Percentiles rank a stretch among this genome's conserved stretches.
Conservation (phyloP, 768 basidiomycete genomes). For the Kwoniella sp. region DNA sequence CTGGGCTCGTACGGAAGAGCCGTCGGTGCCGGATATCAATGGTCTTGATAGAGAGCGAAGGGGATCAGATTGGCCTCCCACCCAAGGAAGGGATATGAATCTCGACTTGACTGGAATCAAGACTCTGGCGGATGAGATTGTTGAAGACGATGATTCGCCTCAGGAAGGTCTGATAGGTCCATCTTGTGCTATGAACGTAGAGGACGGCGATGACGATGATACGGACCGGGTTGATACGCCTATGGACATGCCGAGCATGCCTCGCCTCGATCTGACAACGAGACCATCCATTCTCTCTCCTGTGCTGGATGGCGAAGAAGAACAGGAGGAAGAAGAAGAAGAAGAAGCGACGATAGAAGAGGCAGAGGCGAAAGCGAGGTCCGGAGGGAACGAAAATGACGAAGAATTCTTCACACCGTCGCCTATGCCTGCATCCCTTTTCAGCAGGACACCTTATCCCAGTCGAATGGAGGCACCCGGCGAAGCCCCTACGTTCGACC, state of each 20-base stretch:
- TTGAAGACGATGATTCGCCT: not conserved
- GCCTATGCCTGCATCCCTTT: constrained; percentile 1
- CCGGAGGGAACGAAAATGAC: not conserved
- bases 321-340: constrained; percentile 6
- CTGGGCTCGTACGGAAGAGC: not conserved
- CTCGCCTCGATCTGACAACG: constrained; percentile 4
- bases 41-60: constrained; percentile 5
- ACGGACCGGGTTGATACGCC: constrained; percentile 19
- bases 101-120: constrained; percentile 15
- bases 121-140: constrained; percentile 4
- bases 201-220: not conserved
- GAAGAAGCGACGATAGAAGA: not conserved
- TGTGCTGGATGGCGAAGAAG: constrained; percentile 4
- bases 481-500: constrained; percentile 8
- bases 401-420: constrained; percentile 25
- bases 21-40: not conserved
- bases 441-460: not conserved
- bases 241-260: constrained; percentile 10
- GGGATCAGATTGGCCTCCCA: constrained; percentile 27
- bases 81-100: constrained; percentile 9
- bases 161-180: not conserved
- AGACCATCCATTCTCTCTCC: constrained; percentile 3
- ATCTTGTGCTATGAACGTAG: not conserved
- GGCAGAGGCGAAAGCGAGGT: not conserved
- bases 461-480: not conserved